phyloP scores from a whole-genome alignment of 345 rosid species.

The Kandelia obovata region DNA sequence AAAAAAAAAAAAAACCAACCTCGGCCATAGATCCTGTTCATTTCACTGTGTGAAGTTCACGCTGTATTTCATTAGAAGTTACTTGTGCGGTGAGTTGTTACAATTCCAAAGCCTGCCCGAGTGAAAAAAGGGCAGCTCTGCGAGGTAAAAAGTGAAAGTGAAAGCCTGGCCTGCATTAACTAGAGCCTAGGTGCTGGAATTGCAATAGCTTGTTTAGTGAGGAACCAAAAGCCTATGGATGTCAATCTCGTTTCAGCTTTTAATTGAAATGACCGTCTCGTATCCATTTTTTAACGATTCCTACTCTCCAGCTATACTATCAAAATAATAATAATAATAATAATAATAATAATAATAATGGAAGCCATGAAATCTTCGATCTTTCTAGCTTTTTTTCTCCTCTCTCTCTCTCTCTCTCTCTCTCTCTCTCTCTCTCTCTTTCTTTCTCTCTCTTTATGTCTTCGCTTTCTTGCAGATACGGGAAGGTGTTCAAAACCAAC shows the following conservation, averaged over 20 bases:
- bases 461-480: constrained; percentile 41
- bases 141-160: background rate
- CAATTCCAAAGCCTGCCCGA: background rate
- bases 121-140: too few species aligned
- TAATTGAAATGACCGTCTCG: constrained; percentile 10
- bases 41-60: background rate
- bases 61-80: too few species aligned
- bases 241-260: constrained; percentile 21
- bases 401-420: too few species aligned
- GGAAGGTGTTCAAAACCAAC: constrained; percentile 83
- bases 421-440: background rate
- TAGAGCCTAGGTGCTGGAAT: constrained; percentile 2
- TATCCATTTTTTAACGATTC: background rate
- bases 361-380: background rate
- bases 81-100: background rate
- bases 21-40: background rate
- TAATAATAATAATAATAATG: too few species aligned
- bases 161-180: background rate
- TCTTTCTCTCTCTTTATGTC: background rate
- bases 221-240: constrained; percentile 24
- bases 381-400: background rate
- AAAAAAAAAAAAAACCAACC: background rate
- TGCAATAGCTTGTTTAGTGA: constrained; percentile 20
- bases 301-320: background rate
- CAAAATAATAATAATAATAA: background rate